Evolutionary conservation across 140 eudicot genomes (phyloP).

Genomic region (Erigeron philadelphicus): DNA sequence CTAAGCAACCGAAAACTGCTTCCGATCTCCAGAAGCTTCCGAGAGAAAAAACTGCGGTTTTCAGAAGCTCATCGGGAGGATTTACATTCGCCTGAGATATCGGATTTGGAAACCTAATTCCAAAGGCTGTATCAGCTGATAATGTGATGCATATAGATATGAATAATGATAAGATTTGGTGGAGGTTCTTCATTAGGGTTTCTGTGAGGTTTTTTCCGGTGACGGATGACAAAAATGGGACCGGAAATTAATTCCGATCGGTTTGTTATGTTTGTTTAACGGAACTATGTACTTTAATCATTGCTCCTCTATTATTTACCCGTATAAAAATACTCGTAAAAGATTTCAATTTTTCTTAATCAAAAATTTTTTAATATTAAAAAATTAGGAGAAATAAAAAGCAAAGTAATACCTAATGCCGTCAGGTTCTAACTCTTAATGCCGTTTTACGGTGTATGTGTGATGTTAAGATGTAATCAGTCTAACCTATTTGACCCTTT

Average conservation of each 20-base stretch:
- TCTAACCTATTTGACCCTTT: too few species aligned
- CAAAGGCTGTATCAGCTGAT: conserved; percentile 24
- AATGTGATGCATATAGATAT: background rate
- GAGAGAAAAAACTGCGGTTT: conserved; percentile 62
- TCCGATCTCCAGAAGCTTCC: conserved; percentile 99
- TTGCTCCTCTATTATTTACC: too few species aligned
- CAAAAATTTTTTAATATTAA: too few species aligned
- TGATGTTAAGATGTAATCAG: too few species aligned
- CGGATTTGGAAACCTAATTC: conserved; percentile 80
- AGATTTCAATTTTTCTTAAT: too few species aligned
- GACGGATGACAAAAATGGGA: conserved; percentile 6
- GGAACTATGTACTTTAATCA: too few species aligned
- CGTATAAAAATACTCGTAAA: too few species aligned
- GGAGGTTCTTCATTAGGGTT: conserved; percentile 27
- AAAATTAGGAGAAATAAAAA: too few species aligned
- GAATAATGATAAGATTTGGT: conserved; percentile 8
- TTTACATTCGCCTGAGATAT: conserved; percentile 29
- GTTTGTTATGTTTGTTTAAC: background rate
- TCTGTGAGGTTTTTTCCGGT: background rate
- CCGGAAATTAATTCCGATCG: conserved; percentile 23
- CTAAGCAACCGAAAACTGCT: conserved; percentile 78
- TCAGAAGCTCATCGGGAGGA: conserved; percentile 36
- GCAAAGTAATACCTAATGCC: too few species aligned
- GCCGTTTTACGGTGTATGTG: too few species aligned
- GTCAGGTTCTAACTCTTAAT: too few species aligned